A percentile compares a stretch with the other conserved stretches of the same genome.
Conservation (phyloP, 2,329 filamentous ascomycete species). For the Beauveria rudraprayagi region DNA sequence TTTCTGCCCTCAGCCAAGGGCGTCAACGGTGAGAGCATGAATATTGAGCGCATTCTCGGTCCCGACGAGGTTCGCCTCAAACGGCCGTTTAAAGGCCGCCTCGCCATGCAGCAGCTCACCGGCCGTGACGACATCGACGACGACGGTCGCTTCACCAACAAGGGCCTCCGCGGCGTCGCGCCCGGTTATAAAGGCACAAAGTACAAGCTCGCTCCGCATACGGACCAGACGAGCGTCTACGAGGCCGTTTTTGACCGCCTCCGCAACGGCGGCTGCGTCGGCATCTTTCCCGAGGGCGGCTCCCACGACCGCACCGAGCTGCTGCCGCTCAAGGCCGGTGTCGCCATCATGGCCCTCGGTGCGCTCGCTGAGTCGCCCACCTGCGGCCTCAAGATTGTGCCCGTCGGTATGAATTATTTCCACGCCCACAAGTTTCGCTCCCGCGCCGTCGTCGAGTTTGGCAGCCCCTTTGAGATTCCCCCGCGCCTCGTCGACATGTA, state of each 20-base stretch:
- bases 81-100: conserved; percentile 72
- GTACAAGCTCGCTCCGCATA: conserved; percentile 84
- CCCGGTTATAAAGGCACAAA: conserved; percentile 67
- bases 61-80: conserved; percentile 79
- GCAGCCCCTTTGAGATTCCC: conserved; percentile 78
- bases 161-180: conserved; percentile 42
- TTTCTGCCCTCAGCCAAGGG: conserved; percentile 82
- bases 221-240: conserved; percentile 90
- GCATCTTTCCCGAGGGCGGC: conserved; percentile 94
- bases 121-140: conserved; percentile 65
- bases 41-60: conserved; percentile 73
- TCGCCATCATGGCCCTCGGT: conserved; percentile 95
- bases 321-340: conserved; percentile 87
- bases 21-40: conserved; percentile 65
- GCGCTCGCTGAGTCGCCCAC: conserved; percentile 77
- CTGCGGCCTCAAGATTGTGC: conserved; percentile 88
- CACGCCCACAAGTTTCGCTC: conserved; percentile 98
- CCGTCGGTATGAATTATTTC: conserved; percentile 99
- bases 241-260: conserved; percentile 84
- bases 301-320: conserved; percentile 92
- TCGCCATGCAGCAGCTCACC: conserved; percentile 73
- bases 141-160: conserved; percentile 54
- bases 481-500: conserved; percentile 78
- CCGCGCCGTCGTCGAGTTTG: conserved; percentile 91
- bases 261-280: conserved; percentile 76